Base-by-base conservation (phyloP, 2,329 filamentous ascomycete species). In the Colletotrichum graminicola region DNA sequence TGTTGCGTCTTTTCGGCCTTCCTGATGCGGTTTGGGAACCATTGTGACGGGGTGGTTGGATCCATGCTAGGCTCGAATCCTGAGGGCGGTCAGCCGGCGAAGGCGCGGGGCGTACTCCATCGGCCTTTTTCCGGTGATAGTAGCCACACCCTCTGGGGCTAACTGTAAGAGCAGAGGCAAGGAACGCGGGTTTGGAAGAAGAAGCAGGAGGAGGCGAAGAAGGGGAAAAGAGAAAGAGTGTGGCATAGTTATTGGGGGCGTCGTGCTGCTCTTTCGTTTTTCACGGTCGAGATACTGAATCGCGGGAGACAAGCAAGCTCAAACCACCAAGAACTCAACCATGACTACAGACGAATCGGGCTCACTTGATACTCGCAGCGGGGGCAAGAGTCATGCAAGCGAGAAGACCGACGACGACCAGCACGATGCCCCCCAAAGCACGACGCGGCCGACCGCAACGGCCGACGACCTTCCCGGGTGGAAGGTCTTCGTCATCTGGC, bases 21-120 rank as follows among this genome's bases (percentile, higher is more conserved):
- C 66, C 66, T 11, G 52, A 64, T 68, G 34, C 41, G 60, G 52
- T 64, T 68, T 60, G 52, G 62, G 10, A 43, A 11, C 36, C 26
- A 49, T 26, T 23, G 60, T 34, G 41, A 41, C 41, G 60, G 34
- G 32, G 41, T 34, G 41, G 23, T 41, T 47, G 12, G 34, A 64
- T 68, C 60, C 60, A 68, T 68, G 66, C 39, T 52, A 68, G 66
- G 60, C 41, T 51, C 32, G n/a, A 43, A 39, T 64, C 56, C 39
- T 23, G n/a, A 29, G 26, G 52, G 51, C 66, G 66, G 66, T 57
- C 51, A 57, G 66, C 51, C 60, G 32, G 60, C 47, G 16, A n/a
- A n/a, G n/a, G 29, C 36, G 60, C 62, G 66, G 66, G 60, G 66
- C 61, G 34, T 36, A 36, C 41, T 21, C 21, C 52, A 52, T 11